Evolutionary conservation across 306 rosid genomes (phyloP), one percentile per base, ranked within the genome.

Genomic region (Abrus pulchellus): DNA sequence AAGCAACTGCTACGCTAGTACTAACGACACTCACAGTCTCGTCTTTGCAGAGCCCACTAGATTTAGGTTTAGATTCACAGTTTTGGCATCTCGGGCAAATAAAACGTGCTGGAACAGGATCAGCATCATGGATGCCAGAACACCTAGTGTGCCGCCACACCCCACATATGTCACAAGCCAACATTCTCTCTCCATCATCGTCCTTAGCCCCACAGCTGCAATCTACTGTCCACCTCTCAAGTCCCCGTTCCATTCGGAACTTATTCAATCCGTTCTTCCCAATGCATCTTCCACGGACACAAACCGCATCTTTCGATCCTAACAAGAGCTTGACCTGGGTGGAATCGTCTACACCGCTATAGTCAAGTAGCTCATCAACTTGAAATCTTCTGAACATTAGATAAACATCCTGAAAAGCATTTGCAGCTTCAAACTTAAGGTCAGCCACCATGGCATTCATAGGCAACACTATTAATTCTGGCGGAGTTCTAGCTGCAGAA

Each of bases 111-210:
- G 99, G 98, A 33, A 93, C 97, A 0, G 87, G 79, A 56, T 90
- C 93, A 0, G 85, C 78, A 77, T 93, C 97, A 3, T n/a, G 84
- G 57, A 93, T 95, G 53, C 85, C 94, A 13, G 93, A 90, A 68
- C 99, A 95, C 67, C 98, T 77, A 0, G 98, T 95, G 86, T 95
- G 99, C 64, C 84, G 89, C 99, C 98, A 95, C 56, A 93, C 97
- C 9, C 93, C 87, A 83, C 99, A 95, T 4, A 69, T 11, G 76
- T 95, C 99, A 49, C 99, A 95, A 10, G 98, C 97, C 87, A 93
- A 48, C 99, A 95, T 95, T 81, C 98, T 89, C 89, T 95, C 99
- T 34, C 99, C 99, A 56, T 95, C 99, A 52, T 95, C 99, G 59
- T 95, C 98, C 84, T 88, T 91, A 2, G 98, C 96, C 57, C 98